Conservation (phyloP, 768 basidiomycete genomes). For the Lactarius psammicola region DNA sequence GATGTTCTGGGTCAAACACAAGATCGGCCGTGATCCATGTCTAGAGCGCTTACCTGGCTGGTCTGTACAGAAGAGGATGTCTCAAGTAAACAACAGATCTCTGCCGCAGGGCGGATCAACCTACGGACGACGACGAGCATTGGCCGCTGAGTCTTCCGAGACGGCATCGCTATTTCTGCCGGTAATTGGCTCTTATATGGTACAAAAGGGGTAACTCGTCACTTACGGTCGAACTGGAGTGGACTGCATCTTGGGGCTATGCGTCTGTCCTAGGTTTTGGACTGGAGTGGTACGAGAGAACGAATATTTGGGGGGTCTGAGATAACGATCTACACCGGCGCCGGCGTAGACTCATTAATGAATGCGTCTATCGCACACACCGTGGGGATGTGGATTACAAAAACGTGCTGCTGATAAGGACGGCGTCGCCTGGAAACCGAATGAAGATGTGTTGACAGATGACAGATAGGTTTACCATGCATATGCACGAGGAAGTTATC, state of each 20-base stretch:
- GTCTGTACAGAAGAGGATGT: background rate
- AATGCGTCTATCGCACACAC: background rate
- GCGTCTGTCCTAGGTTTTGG: background rate
- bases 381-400: background rate
- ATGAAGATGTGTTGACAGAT: background rate
- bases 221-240: background rate
- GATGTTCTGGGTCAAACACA: background rate
- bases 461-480: background rate
- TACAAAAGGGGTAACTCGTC: background rate
- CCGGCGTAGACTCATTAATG: background rate
- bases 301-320: background rate
- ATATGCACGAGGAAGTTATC: background rate
- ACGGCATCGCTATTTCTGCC: background rate
- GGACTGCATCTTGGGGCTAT: background rate
- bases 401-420: background rate
- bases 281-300: background rate
- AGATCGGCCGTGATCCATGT: background rate
- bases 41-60: background rate
- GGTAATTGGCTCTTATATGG: background rate
- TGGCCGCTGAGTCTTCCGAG: background rate
- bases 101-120: background rate
- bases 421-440: background rate
- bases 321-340: background rate
- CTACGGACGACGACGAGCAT: background rate
- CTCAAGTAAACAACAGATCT: background rate